A percentile compares a stretch with the other conserved stretches of the same genome.
Conservation (phyloP, 257 asterid species). For the Echium plantagineum region DNA sequence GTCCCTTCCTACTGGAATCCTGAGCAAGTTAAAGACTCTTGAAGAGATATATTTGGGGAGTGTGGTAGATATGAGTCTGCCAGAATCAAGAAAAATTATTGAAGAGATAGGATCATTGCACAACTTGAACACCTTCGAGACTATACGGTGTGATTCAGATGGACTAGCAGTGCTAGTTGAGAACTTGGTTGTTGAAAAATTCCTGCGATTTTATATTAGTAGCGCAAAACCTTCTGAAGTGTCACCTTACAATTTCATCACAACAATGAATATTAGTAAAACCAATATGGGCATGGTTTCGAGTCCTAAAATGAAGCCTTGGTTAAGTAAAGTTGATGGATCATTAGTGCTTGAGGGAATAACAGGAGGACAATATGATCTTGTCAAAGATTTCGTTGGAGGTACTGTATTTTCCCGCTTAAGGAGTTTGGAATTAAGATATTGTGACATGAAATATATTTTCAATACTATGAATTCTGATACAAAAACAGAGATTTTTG, state of each 20-base stretch:
- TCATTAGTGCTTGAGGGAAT: too few species aligned
- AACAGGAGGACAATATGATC: too few species aligned
- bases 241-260: background rate
- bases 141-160: background rate
- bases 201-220: background rate
- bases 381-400: too few species aligned
- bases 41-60: conserved; percentile 9
- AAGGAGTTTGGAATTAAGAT: too few species aligned
- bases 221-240: too few species aligned
- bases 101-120: too few species aligned
- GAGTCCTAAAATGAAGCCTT: too few species aligned
- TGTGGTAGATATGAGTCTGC: background rate
- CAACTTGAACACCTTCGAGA: background rate
- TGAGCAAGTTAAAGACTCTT: conserved; percentile 3
- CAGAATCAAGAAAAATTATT: too few species aligned
- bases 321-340: too few species aligned
- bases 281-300: too few species aligned
- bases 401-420: too few species aligned
- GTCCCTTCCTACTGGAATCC: conserved; percentile 2
- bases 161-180: too few species aligned
- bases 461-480: background rate
- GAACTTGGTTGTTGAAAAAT: background rate
- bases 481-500: background rate
- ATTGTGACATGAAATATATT: background rate
- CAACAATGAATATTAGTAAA: background rate